Evolutionary conservation across 495 filamentous ascomycete genomes (phyloP).

Genomic region (Aspergillus homomorphus): DNA sequence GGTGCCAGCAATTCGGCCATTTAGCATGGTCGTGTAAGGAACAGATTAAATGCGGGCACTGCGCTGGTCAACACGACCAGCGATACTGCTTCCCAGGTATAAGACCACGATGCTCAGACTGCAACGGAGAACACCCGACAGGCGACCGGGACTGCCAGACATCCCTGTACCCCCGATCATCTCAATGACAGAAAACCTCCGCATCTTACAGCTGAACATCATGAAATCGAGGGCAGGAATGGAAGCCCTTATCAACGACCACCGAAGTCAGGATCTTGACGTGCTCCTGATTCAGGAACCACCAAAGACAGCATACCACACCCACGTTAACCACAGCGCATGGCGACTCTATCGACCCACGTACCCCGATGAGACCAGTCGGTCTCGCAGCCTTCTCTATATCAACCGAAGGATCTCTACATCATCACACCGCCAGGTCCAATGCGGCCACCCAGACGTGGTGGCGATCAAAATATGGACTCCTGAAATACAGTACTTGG

Average conservation of each 20-base stretch:
- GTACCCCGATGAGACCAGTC: not conserved
- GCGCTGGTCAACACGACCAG: conserved; percentile 19
- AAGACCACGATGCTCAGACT: conserved; percentile 22
- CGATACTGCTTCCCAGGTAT: conserved; percentile 20
- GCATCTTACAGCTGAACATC: conserved; percentile 29
- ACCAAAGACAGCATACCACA: conserved; percentile 21
- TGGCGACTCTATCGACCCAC: conserved; percentile 28
- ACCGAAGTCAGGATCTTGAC: conserved; percentile 24
- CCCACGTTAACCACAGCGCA: conserved; percentile 28
- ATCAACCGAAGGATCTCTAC: conserved; percentile 25
- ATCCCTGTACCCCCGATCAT: conserved; percentile 7
- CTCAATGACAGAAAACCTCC: conserved; percentile 24
- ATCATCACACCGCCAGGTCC: conserved; percentile 22
- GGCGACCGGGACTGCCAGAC: conserved; percentile 18
- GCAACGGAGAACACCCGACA: conserved; percentile 24
- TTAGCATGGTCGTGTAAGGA: conserved; percentile 33
- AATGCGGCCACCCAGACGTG: conserved; percentile 26
- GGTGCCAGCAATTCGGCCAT: conserved; percentile 29
- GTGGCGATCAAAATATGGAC: conserved; percentile 26
- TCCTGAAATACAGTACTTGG: conserved; percentile 20
- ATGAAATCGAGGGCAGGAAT: conserved; percentile 26
- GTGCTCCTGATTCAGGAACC: conserved; percentile 29
- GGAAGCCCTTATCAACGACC: conserved; percentile 32
- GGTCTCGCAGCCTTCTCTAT: conserved; percentile 26
- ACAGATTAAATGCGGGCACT: conserved; percentile 26